These are phyloP conservation scores for Heracleum sosnowskyi DNA, from an alignment of 129 eudicot genomes.

Conservation along the genomic window DNA sequence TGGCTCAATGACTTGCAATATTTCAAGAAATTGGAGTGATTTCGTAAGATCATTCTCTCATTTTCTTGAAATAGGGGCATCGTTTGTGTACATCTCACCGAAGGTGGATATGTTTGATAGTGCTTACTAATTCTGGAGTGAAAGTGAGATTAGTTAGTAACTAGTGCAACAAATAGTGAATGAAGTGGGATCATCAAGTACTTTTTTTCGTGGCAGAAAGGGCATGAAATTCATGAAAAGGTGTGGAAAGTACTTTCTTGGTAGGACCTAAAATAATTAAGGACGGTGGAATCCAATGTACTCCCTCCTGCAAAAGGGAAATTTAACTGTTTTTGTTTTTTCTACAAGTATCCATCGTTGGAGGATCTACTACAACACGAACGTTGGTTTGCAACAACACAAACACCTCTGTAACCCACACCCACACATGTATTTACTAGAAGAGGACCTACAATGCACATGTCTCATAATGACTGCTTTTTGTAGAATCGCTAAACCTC, in stretches of 20 bases:
- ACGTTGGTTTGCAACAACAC: conserved; percentile 2
- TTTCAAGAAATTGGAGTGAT: not conserved
- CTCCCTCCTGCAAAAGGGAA: not conserved
- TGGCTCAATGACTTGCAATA: not conserved
- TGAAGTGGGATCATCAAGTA: not conserved
- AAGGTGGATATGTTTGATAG: not conserved
- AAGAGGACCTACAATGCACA: conserved; percentile 2
- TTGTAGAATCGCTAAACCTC: conserved; percentile 5
- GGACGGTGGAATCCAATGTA: conserved; percentile 28
- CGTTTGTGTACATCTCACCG: not conserved
- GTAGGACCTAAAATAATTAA: not conserved
- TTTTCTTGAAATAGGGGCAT: no score
- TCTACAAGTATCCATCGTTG: not conserved
- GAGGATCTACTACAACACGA: not conserved
- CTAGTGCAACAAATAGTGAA: not conserved
- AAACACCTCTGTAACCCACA: conserved; percentile 6
- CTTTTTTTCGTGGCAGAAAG: not conserved
- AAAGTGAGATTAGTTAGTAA: not conserved
- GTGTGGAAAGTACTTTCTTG: not conserved
- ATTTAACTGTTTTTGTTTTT: not conserved
- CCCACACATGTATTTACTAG: not conserved
- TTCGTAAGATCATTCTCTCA: no score
- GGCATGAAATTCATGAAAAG: not conserved
- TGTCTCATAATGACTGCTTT: not conserved
- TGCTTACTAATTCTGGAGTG: not conserved